Base-by-base conservation (phyloP, 2,329 filamentous ascomycete species). In the Ceratocystis variospora region DNA sequence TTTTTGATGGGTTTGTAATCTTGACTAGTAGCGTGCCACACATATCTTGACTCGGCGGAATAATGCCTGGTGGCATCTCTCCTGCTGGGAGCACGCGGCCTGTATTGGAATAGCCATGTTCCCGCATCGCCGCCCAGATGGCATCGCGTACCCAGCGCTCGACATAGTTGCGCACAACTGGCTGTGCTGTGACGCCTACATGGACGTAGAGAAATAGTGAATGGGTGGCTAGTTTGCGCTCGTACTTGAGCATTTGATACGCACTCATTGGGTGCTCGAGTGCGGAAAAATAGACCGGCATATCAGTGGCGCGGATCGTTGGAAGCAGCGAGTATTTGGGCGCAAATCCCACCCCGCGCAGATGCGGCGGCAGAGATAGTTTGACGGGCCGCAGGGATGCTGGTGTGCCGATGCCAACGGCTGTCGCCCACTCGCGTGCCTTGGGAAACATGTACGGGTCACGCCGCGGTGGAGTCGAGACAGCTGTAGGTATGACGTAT, bases 171-270 rank as follows among this genome's bases (percentile, higher is more conserved):
- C 67, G 64, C 57, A 69, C 66, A 17, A 69, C 33, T 1, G 68
- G 62, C 57, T 33, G 65, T 7, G 46, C 64, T 3, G 33, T 12
- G 22, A 63, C 63, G 19, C 55, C 67, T 28, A 69, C 62, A 59
- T 67, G 28, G 5, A 69, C 41, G 61, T 68, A 67, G 6, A 69
- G 7, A 61, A 68, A 69, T 31, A 69, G 65, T 28, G 67, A 66
- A 17, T 65, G 59, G 5, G 48, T 50, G n/a, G 55, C 55, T 50
- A 68, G 37, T 50, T 66, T 63, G 41, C 65, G 48, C 53, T 68
- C 67, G 61, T 68, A 68, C 48, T 63, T 64, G 66, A 67, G 48
- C 61, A 68, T 68, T 12, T 59, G 46, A 55, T 69, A 68, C 57
- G 44, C 53, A 10, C 62, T 66, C 61, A 68, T 53, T n/a, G 65